A percentile compares a stretch with the other conserved stretches of the same genome.
Evolutionary conservation across 2,329 filamentous ascomycete species (phyloP).

Genomic region (Penicillium sp.): DNA sequence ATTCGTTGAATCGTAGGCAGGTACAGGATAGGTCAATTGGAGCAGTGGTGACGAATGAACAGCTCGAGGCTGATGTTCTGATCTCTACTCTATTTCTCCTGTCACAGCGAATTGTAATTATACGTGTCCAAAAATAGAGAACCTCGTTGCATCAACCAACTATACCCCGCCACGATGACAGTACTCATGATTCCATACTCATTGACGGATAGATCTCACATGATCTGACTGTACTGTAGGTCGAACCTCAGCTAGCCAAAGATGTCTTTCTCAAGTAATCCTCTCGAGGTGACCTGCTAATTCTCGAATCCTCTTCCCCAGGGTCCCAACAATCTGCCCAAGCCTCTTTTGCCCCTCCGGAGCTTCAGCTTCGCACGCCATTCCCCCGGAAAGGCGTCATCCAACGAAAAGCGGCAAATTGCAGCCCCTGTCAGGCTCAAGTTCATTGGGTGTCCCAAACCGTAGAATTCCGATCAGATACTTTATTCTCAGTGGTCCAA

Average conservation of each 20-base stretch:
- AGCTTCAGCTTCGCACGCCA: slow-evolving; percentile 1
- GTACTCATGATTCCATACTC: neutral
- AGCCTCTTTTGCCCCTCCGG: neutral
- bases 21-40: neutral
- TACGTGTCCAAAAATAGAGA: neutral
- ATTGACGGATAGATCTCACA: neutral
- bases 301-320: neutral
- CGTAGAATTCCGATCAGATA: neutral
- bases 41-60: neutral
- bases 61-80: neutral
- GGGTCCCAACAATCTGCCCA: neutral
- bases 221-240: neutral
- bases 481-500: neutral
- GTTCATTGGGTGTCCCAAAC: neutral
- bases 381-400: neutral
- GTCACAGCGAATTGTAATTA: neutral
- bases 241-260: slow-evolving; percentile 1
- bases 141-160: neutral
- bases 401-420: neutral
- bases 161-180: slow-evolving; percentile 6
- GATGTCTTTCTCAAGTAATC: neutral
- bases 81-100: neutral
- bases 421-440: neutral
- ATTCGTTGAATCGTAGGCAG: neutral
- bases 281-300: neutral